phyloP scores from a whole-genome alignment of 768 basidiomycete species.

The Leccinum obscurum region DNA sequence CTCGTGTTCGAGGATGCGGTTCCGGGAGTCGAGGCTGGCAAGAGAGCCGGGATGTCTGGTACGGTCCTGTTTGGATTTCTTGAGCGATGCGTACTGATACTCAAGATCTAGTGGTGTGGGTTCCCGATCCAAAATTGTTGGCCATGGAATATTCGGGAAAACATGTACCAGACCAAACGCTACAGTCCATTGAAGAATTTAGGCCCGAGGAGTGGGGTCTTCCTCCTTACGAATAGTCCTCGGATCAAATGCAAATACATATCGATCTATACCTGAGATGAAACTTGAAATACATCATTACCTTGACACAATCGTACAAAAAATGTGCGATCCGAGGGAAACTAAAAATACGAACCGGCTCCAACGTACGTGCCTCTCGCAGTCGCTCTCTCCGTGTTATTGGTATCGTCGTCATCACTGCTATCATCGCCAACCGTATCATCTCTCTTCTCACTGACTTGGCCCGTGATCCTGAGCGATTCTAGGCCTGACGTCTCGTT shows the following conservation, averaged over 20 bases:
- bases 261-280: not conserved
- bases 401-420: conserved; percentile 25
- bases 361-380: conserved; percentile 36
- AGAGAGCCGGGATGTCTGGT: conserved; percentile 88
- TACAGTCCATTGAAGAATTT: no score
- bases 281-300: not conserved
- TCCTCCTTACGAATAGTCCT: conserved; percentile 54
- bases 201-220: conserved; percentile 83
- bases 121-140: conserved; percentile 73
- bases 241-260: not conserved
- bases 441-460: not conserved
- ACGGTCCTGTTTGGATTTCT: conserved; percentile 17
- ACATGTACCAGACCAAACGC: no score
- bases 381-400: not conserved
- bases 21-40: conserved; percentile 76
- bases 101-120: conserved; percentile 67
- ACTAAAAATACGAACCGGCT: conserved; percentile 47
- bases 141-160: conserved; percentile 45
- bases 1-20: conserved; percentile 84
- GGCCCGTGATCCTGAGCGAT: conserved; percentile 7
- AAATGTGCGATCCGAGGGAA: not conserved
- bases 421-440: conserved; percentile 12
- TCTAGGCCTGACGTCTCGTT: conserved; percentile 12
- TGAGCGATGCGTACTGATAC: not conserved
- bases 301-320: not conserved